Base-by-base conservation (phyloP, 23 red algal genomes). In the Chondrus crispus region DNA sequence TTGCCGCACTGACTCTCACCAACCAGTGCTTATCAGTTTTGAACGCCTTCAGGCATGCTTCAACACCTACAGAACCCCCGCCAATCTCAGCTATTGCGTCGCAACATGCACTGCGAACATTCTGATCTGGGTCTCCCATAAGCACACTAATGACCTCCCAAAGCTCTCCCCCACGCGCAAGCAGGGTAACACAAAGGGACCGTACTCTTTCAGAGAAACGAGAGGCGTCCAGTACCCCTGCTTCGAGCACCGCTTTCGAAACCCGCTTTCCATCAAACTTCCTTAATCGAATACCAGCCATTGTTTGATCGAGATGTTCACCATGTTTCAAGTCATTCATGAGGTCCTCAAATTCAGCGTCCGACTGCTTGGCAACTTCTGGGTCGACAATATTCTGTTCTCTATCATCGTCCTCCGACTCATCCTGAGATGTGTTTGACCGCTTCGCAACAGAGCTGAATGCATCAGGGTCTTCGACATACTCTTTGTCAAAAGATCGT, bases 401-500 rank as follows among this genome's bases (percentile, higher is more conserved):
- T 10, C 13, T 46, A 8, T 40, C 71, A 16, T 24, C 26, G 44
- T 22, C 20, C 44, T 46, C 37, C 32, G 16, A 20, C 43, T 10
- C 71, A 66, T 6, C 60, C 8, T 12, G 9, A 22, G 60, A 66
- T n/a, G n/a, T n/a, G n/a, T n/a, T n/a, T n/a, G n/a, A n/a, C n/a
- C n/a, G n/a, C n/a, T n/a, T n/a, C n/a, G n/a, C n/a, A n/a, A n/a
- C n/a, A n/a, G n/a, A n/a, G n/a, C n/a, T n/a, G n/a, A n/a, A n/a
- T n/a, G n/a, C n/a, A n/a, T n/a, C n/a, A n/a, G n/a, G n/a, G 26
- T 66, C 60, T n/a, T n/a, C 60, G 9, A n/a, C 60, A 14, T 48
- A 77, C 68, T 89, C 85, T 55, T 89, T 89, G 51, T 91, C 66
- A 26, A 91, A 91, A 35, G 74, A 82, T 2, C 88, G 74, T 54